phyloP scores from a whole-genome alignment of 2,329 filamentous ascomycete genomes.

The Paracamarosporium sp. region DNA sequence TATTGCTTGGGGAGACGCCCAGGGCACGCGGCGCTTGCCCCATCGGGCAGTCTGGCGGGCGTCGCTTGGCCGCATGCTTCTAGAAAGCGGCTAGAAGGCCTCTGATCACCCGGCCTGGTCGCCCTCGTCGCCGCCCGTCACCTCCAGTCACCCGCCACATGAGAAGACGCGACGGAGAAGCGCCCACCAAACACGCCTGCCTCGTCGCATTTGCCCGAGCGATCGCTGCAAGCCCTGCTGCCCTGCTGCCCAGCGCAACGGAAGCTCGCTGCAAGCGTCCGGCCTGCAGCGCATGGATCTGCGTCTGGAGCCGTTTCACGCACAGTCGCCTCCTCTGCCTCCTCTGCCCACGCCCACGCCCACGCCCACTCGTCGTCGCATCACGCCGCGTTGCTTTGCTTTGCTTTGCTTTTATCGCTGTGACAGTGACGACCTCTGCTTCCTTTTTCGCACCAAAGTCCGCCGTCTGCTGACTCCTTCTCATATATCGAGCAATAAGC shows the following conservation, averaged over 20 bases:
- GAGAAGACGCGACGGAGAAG: conserved; percentile 2
- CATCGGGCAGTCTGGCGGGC: conserved; percentile 7
- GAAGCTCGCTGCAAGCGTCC: conserved; percentile 32
- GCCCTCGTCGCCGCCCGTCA: not conserved
- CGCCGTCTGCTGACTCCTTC: conserved; percentile 1
- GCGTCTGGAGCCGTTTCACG: conserved; percentile 36
- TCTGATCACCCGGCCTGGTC: conserved; percentile 29
- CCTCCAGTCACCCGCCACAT: not conserved
- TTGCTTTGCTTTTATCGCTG: not conserved
- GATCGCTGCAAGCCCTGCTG: conserved; percentile 43
- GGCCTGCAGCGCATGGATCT: conserved; percentile 27
- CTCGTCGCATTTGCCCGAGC: conserved; percentile 18
- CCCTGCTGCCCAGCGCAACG: conserved; percentile 38
- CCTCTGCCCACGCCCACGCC: conserved; percentile 19
- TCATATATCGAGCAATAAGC: conserved; percentile 17
- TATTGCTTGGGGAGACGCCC: not conserved
- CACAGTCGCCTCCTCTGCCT: conserved; percentile 32
- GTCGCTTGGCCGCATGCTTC: conserved; percentile 34
- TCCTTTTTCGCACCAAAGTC: not conserved
- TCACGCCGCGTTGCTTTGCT: conserved; percentile 9
- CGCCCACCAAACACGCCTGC: conserved; percentile 21
- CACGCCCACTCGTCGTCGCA: conserved; percentile 18
- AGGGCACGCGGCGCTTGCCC: conserved; percentile 18
- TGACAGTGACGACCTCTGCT: not conserved
- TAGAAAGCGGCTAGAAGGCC: conserved; percentile 36